Conservation (phyloP, 768 basidiomycete genomes). For the Naematelia aurantialba region DNA sequence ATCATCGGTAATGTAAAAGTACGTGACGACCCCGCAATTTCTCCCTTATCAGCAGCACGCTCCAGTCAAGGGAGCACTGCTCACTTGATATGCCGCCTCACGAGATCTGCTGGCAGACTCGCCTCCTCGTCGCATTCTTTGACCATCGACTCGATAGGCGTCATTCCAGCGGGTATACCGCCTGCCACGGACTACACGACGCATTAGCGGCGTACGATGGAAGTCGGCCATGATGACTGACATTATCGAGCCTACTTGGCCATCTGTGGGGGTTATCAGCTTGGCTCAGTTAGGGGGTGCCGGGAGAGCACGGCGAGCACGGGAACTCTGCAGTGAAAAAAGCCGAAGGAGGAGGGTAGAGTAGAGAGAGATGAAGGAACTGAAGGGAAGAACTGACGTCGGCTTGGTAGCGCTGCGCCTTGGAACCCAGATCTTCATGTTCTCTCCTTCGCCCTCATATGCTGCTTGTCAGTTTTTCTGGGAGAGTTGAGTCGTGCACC, state of each 20-base stretch:
- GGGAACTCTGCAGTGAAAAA: too few species aligned
- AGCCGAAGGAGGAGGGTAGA: not conserved
- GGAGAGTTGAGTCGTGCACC: too few species aligned
- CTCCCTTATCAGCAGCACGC: too few species aligned
- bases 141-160: slow-evolving; percentile 67
- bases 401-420: slow-evolving; percentile 79
- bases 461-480: slow-evolving; percentile 19
- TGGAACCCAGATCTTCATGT: slow-evolving; percentile 76
- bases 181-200: slow-evolving; percentile 59
- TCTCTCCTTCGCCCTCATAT: slow-evolving; percentile 48
- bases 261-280: slow-evolving; percentile 53
- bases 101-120: slow-evolving; percentile 65
- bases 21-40: slow-evolving; percentile 66
- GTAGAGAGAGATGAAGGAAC: slow-evolving; percentile 34
- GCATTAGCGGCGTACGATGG: slow-evolving; percentile 38
- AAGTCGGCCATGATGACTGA: slow-evolving; percentile 16
- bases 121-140: slow-evolving; percentile 96
- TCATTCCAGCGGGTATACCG: slow-evolving; percentile 78
- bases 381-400: slow-evolving; percentile 59
- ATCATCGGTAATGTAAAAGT: slow-evolving; percentile 66
- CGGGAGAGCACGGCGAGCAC: too few species aligned
- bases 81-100: slow-evolving; percentile 58
- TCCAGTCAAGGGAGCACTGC: too few species aligned
- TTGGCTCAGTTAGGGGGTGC: too few species aligned
- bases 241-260: slow-evolving; percentile 82